phyloP scores from a whole-genome alignment of 1,139 yeast species.

The Scheffersomyces insectosa region DNA sequence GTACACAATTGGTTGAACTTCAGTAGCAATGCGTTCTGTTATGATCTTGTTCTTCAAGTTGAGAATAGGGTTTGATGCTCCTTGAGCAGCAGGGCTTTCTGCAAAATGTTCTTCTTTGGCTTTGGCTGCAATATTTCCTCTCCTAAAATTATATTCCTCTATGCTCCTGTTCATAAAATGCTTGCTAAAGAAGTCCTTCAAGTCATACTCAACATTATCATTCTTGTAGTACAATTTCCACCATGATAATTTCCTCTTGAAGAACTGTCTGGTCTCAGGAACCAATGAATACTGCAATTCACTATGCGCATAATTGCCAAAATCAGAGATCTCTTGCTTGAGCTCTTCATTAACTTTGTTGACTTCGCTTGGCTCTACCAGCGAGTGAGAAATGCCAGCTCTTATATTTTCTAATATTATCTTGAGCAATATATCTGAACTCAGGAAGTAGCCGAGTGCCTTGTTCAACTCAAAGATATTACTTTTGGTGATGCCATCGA shows the following conservation, averaged over 20 bases:
- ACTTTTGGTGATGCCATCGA: conserved; percentile 33
- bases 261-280: conserved; percentile 32
- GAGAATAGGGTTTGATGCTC: conserved; percentile 31
- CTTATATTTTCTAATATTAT: conserved; percentile 3
- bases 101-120: conserved; percentile 13
- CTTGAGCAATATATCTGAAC: conserved; percentile 19
- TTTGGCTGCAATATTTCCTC: conserved; percentile 38
- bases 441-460: conserved; percentile 30
- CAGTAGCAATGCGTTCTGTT: conserved; percentile 25
- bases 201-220: conserved; percentile 48
- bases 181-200: conserved; percentile 38
- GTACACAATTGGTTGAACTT: conserved; percentile 43
- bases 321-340: conserved; percentile 25
- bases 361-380: conserved; percentile 7
- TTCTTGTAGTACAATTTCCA: conserved; percentile 46
- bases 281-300: conserved; percentile 39
- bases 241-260: conserved; percentile 38
- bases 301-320: conserved; percentile 34
- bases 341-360: conserved; percentile 14
- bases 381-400: conserved; percentile 8
- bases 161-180: conserved; percentile 43
- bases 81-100: too few species aligned
- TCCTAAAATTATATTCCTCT: conserved; percentile 37
- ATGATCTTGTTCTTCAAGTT: conserved; percentile 32
- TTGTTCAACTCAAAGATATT: conserved; percentile 39